phyloP scores from a whole-genome alignment of 164 flowering plant genomes.

The Cinnamomum micranthum region DNA sequence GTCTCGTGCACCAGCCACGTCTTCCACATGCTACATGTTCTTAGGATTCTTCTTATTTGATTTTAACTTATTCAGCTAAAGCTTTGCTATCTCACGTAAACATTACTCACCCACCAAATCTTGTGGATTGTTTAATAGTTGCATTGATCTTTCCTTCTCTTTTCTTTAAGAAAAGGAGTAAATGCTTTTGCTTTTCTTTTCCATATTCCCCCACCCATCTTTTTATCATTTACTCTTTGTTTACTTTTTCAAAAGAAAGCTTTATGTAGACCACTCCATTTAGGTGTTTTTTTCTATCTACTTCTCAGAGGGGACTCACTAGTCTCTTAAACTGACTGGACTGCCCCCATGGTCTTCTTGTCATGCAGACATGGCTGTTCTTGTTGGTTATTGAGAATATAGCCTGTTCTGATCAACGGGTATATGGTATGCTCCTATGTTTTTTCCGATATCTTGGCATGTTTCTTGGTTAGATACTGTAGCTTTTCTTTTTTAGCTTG shows the following conservation, averaged over 20 bases:
- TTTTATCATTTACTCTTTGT: not conserved
- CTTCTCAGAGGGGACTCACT: not conserved
- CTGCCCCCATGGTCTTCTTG: not conserved
- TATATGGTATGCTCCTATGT: not conserved
- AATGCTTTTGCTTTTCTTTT: not conserved
- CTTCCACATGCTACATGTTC: no score
- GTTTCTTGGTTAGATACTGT: not conserved
- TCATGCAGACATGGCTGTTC: not conserved
- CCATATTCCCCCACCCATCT: not conserved
- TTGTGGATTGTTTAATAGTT: not conserved
- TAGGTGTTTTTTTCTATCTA: not conserved
- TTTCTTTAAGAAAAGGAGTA: not conserved
- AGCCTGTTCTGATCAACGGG: not conserved
- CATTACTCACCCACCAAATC: no score
- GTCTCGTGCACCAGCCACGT: no score
- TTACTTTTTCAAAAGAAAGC: not conserved
- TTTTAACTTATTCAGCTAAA: not conserved
- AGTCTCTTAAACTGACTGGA: no score
- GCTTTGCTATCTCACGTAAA: no score
- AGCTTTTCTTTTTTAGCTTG: not conserved
- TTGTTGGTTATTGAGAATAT: no score
- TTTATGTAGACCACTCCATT: not conserved
- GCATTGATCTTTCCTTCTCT: not conserved
- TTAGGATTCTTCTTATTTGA: not conserved
- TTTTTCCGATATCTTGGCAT: not conserved